These are phyloP conservation scores for Hyaloscypha hepaticicola DNA, from an alignment of 495 filamentous ascomycete species.

Conservation along the genomic window DNA sequence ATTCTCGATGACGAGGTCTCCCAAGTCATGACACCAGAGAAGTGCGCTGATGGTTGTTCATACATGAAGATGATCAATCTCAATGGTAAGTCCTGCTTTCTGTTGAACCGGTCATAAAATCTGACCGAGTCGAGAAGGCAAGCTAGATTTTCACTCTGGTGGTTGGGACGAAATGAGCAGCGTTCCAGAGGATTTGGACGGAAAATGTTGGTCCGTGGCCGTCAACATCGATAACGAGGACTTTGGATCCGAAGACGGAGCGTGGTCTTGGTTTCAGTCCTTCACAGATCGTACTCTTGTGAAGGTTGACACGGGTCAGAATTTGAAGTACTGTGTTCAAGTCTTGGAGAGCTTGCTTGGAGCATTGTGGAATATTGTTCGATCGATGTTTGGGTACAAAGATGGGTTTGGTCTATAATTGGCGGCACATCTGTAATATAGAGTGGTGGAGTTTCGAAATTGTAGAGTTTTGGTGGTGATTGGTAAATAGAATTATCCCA, in stretches of 20 bases:
- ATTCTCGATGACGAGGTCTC: background rate
- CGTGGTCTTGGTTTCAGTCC: background rate
- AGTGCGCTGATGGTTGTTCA: background rate
- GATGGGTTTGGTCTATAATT: background rate
- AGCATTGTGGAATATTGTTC: slow-evolving; percentile 5
- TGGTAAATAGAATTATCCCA: too few species aligned
- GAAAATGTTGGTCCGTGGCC: background rate
- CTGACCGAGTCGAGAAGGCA: too few species aligned
- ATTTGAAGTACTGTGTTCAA: background rate
- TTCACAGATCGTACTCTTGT: background rate
- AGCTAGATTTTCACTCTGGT: background rate
- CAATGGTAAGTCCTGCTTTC: slow-evolving; percentile 1
- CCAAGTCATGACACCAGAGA: background rate
- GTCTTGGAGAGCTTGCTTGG: background rate
- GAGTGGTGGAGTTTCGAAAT: too few species aligned
- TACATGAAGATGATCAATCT: slow-evolving; percentile 6
- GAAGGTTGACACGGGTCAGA: background rate
- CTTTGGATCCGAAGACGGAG: background rate
- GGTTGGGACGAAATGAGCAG: background rate
- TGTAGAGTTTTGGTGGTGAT: too few species aligned
- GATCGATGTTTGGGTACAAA: background rate
- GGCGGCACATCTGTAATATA: background rate
- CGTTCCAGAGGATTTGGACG: background rate
- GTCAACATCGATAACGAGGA: background rate
- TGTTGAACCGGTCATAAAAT: too few species aligned